phyloP scores from a whole-genome alignment of 257 asterid genomes.

The Solanum chilense region DNA sequence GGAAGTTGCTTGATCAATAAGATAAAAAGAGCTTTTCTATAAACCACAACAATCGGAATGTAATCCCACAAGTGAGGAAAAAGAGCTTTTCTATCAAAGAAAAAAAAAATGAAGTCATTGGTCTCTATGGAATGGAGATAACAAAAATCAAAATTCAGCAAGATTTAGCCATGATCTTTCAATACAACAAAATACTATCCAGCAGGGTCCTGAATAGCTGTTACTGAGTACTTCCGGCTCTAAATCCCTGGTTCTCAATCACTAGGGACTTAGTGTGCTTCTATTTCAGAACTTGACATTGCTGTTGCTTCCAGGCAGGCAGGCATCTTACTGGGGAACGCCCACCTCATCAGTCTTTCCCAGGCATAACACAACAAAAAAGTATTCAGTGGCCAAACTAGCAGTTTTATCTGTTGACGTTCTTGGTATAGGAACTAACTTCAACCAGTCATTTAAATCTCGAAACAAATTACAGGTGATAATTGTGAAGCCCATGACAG shows the following conservation, averaged over 20 bases:
- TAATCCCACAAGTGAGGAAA: neutral
- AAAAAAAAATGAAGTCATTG: neutral
- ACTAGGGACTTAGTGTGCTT: slow-evolving; percentile 4
- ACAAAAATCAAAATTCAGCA: neutral
- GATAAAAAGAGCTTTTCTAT: neutral
- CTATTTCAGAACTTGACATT: slow-evolving; percentile 34
- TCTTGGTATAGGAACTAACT: slow-evolving; percentile 42
- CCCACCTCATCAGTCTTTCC: slow-evolving; percentile 75
- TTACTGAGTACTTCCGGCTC: neutral
- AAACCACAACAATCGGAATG: neutral
- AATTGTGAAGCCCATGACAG: slow-evolving; percentile 58
- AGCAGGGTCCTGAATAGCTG: neutral
- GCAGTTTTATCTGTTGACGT: slow-evolving; percentile 60
- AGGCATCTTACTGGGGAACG: slow-evolving; percentile 78
- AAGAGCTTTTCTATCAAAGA: neutral
- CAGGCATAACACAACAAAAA: slow-evolving; percentile 54
- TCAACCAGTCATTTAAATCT: slow-evolving; percentile 73
- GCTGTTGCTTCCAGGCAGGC: slow-evolving; percentile 72
- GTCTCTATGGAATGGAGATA: neutral
- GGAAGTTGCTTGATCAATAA: neutral
- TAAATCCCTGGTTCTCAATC: neutral
- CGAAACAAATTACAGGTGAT: slow-evolving; percentile 73
- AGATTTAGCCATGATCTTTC: neutral
- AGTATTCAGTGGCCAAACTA: slow-evolving; percentile 63
- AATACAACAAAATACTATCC: neutral